These are phyloP conservation scores for Fraxinus platypoda DNA, from an alignment of 305 asterid genomes.

Conservation along the genomic window DNA sequence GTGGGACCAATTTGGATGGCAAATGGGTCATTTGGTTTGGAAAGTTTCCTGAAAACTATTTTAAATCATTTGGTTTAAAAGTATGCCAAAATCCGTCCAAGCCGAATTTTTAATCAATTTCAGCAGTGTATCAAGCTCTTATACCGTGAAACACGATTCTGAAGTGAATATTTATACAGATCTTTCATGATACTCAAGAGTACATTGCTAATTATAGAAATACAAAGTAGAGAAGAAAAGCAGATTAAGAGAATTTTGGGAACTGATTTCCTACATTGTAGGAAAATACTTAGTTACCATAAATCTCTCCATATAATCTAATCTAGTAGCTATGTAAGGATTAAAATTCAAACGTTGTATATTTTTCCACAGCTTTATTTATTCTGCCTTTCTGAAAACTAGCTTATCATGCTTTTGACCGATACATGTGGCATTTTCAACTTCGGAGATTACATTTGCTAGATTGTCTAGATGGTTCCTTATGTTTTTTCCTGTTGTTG, in stretches of 20 bases:
- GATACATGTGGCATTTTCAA: constrained; percentile 6
- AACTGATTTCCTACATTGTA: not conserved
- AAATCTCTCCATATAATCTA: not conserved
- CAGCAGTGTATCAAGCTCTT: not conserved
- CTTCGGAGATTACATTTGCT: constrained; percentile 4
- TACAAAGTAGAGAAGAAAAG: not conserved
- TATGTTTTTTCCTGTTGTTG: constrained; percentile 15
- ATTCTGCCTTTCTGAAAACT: constrained; percentile 5
- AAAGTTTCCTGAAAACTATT: not conserved
- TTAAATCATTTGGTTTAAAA: not conserved
- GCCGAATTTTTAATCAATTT: not conserved
- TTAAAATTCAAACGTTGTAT: not conserved
- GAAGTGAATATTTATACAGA: not conserved
- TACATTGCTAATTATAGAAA: not conserved
- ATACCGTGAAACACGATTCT: not conserved
- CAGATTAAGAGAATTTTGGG: not conserved
- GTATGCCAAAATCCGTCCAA: not conserved
- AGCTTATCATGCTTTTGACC: constrained; percentile 6
- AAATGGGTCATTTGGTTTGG: not conserved
- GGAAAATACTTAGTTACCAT: not conserved
- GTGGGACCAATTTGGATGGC: not conserved
- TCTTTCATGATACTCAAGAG: not conserved
- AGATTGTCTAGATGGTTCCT: constrained; percentile 1
- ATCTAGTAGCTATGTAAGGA: not conserved
- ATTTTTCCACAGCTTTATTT: not conserved